Base-by-base conservation (phyloP, 257 asterid species). In the Prunella vulgaris region DNA sequence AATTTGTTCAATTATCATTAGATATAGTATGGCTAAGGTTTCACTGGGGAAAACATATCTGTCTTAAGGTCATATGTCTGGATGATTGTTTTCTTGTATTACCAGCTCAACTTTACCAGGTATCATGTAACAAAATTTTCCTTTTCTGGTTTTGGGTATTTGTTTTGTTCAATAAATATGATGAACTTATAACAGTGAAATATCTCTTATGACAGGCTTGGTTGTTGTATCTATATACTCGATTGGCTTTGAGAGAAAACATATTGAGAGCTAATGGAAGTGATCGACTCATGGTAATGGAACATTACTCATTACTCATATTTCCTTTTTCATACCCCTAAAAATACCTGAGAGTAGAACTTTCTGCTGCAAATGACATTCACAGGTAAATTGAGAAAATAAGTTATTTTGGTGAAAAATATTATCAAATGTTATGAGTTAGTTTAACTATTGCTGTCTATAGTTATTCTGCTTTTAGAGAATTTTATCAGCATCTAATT, bases 41-140 rank as follows among this genome's bases (percentile, higher is more conserved):
- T n/a, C n/a, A n/a, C n/a, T n/a, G n/a, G n/a, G n/a, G n/a, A n/a
- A n/a, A n/a, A n/a, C n/a, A n/a, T n/a, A n/a, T n/a, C n/a, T 63
- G 56, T 77, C 52, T 78, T 85, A 67, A 85, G 97, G 81, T 84
- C 97, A 22, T 80, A 86, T 82, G 65, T 87, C 51, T 91, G 97
- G 87, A 79, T 77, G 99, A 96, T 78, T 89, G 97, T 75, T 76
- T 94, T 57, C 97, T 96, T 22, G 97, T 97, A 40, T 77, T n/a
- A n/a, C n/a, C n/a, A 5, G 99, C 91, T 76, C 99, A 94, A 77
- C 93, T 94, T 56, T 94, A 91, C 82, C 99, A 91, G 97, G 99
- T 94, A 77, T 28, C 18, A 54, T 40, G 62, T 71, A 77, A 63
- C 49, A 53, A 79, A 64, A 60, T 22, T 40, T 70, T 46, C 60